Evolutionary conservation across 192 early-diverging fungal species (phyloP).

Genomic region (Coemansia sp.): DNA sequence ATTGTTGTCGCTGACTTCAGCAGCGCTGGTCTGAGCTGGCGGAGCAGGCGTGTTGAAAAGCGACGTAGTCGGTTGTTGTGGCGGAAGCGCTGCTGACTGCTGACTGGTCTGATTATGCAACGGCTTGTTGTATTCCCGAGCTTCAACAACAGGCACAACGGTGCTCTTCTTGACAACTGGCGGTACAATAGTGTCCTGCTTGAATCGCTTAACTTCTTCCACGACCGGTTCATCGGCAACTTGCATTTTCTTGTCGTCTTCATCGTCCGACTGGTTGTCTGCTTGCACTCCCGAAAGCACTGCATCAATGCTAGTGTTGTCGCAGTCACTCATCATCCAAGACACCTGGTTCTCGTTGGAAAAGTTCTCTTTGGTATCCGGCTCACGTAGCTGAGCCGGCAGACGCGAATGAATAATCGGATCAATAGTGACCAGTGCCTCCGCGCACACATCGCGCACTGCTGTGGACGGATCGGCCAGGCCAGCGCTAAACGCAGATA

Average conservation of each 20-base stretch:
- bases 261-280: neutral
- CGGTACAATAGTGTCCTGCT: neutral
- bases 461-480: conserved; percentile 18
- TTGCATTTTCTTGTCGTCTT: neutral
- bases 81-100: neutral
- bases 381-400: conserved; percentile 48
- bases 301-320: conserved; percentile 12
- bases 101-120: neutral
- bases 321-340: conserved; percentile 10
- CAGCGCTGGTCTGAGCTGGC: neutral
- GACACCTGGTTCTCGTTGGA: conserved; percentile 15
- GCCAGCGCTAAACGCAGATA: conserved; percentile 36
- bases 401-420: conserved; percentile 45
- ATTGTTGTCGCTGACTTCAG: conserved; percentile 8
- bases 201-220: conserved; percentile 24
- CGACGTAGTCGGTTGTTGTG: neutral
- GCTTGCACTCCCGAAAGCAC: conserved; percentile 18
- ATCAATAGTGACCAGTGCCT: conserved; percentile 23
- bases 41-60: neutral
- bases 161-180: neutral
- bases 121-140: neutral
- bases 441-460: conserved; percentile 21
- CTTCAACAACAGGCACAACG: neutral
- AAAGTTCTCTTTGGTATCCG: conserved; percentile 28
- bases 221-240: neutral